These are phyloP conservation scores for Apiotrichum domesticum DNA, from an alignment of 1,284 basidiomycete species.

Conservation along the genomic window DNA sequence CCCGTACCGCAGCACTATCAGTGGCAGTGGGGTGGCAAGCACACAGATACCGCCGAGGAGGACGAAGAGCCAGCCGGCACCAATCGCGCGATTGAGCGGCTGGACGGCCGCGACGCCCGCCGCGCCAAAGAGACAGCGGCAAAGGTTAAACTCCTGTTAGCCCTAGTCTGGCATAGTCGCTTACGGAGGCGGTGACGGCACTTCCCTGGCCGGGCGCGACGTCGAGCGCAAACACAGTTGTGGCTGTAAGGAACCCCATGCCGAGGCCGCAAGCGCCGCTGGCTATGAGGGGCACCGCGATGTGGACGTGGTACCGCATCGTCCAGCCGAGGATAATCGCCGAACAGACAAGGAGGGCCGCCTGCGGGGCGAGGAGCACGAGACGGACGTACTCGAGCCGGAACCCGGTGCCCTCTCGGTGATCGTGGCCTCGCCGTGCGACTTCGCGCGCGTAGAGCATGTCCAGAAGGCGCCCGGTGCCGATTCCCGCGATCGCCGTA, in stretches of 20 bases:
- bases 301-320: slow-evolving; percentile 22
- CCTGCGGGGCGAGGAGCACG: slow-evolving; percentile 22
- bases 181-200: slow-evolving; percentile 32
- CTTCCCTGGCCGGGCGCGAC: slow-evolving; percentile 31
- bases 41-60: slow-evolving; percentile 36
- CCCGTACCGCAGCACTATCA: slow-evolving; percentile 15
- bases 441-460: slow-evolving; percentile 28
- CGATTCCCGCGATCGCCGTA: slow-evolving; percentile 24
- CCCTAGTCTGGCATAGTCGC: background rate
- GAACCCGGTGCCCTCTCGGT: slow-evolving; percentile 25
- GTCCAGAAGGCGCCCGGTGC: slow-evolving; percentile 33
- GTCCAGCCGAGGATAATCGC: slow-evolving; percentile 34
- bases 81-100: slow-evolving; percentile 28
- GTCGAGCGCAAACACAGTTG: slow-evolving; percentile 31
- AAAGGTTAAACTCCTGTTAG: slow-evolving; percentile 29
- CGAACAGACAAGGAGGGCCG: slow-evolving; percentile 21
- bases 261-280: slow-evolving; percentile 32
- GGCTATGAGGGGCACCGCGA: slow-evolving; percentile 35
- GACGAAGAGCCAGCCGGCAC: slow-evolving; percentile 45
- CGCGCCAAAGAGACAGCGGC: slow-evolving; percentile 37
- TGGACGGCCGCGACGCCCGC: slow-evolving; percentile 25
- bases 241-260: slow-evolving; percentile 22
- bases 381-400: slow-evolving; percentile 31
- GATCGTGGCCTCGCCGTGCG: slow-evolving; percentile 28
- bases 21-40: slow-evolving; percentile 23